These are phyloP conservation scores for Rhododendron ferrugineum DNA, from an alignment of 148 eudicot genomes.

Conservation along the genomic window DNA sequence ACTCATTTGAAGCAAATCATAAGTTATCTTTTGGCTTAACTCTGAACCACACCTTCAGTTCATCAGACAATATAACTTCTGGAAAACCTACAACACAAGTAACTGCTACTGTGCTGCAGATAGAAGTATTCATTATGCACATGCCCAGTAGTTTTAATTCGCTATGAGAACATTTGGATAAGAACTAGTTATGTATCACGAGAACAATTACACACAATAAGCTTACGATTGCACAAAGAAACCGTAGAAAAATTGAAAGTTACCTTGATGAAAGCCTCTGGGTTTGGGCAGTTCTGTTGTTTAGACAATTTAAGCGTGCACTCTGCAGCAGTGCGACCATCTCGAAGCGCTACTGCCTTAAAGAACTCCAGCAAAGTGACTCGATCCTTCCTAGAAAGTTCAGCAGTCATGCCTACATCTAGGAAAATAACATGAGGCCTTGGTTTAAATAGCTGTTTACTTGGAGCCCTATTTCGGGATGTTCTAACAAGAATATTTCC, in stretches of 20 bases:
- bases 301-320: constrained; percentile 62
- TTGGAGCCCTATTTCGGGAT: constrained; percentile 28
- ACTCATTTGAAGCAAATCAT: background rate
- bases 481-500: constrained; percentile 84
- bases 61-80: background rate
- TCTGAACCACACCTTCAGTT: background rate
- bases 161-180: background rate
- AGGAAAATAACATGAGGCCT: constrained; percentile 81
- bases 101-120: constrained; percentile 3
- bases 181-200: background rate
- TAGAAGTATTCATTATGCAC: background rate
- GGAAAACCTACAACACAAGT: background rate
- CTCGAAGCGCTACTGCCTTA: constrained; percentile 72
- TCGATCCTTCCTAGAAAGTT: constrained; percentile 63
- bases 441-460: constrained; percentile 41
- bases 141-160: background rate
- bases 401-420: constrained; percentile 95
- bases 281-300: constrained; percentile 68
- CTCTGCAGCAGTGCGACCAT: constrained; percentile 78
- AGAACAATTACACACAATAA: background rate
- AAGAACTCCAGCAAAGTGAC: constrained; percentile 61
- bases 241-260: background rate
- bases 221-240: background rate
- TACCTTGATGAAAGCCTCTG: constrained; percentile 68
- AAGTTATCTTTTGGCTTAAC: background rate